A percentile compares a stretch with the other conserved stretches of the same genome.
Evolutionary conservation across 805 yeast species (phyloP).

Genomic region (Millerozyma miso): DNA sequence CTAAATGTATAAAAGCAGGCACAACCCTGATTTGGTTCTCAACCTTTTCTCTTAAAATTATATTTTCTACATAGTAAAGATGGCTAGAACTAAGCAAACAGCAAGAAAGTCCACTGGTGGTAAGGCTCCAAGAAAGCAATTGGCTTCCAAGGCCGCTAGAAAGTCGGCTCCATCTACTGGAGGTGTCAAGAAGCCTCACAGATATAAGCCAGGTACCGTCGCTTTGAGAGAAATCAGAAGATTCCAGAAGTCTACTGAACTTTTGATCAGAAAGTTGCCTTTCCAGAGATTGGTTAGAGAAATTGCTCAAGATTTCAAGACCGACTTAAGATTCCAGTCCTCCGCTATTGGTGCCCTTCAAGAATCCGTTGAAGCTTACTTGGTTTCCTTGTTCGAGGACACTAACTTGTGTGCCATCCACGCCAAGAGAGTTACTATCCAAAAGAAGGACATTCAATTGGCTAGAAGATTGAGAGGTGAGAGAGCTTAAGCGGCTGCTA

Average conservation of each 20-base stretch:
- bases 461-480: constrained; percentile 49
- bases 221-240: constrained; percentile 48
- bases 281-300: constrained; percentile 48
- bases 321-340: constrained; percentile 45
- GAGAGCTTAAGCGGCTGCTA: constrained; percentile 29
- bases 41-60: background rate
- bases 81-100: constrained; percentile 48
- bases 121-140: constrained; percentile 47
- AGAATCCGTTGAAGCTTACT: constrained; percentile 46
- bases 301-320: constrained; percentile 44
- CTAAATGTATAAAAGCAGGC: background rate
- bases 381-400: constrained; percentile 44
- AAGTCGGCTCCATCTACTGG: constrained; percentile 45
- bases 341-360: constrained; percentile 46
- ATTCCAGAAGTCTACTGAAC: constrained; percentile 45
- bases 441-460: constrained; percentile 46
- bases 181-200: constrained; percentile 47
- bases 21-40: background rate
- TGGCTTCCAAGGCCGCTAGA: constrained; percentile 47
- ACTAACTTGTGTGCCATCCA: constrained; percentile 47
- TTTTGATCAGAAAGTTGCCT: constrained; percentile 45
- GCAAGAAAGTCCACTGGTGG: constrained; percentile 49
- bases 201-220: constrained; percentile 49
- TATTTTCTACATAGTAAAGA: constrained; percentile 8
- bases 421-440: constrained; percentile 47